phyloP scores from a whole-genome alignment of 371 early-diverging fungal species.

The Umbelopsis sp. region DNA sequence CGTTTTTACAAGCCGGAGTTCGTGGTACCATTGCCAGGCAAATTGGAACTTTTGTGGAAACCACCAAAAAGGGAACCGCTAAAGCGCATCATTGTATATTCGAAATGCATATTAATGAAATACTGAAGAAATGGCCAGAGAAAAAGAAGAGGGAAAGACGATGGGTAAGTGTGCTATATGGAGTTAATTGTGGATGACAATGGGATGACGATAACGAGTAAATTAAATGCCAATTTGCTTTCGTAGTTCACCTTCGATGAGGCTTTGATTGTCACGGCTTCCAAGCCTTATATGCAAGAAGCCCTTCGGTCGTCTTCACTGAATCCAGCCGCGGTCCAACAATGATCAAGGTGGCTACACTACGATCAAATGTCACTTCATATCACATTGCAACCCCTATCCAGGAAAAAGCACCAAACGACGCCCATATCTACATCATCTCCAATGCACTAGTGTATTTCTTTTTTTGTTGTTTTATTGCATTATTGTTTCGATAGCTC shows the following conservation, averaged over 20 bases:
- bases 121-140: slow-evolving; percentile 64
- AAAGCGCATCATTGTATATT: slow-evolving; percentile 63
- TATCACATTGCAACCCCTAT: not conserved
- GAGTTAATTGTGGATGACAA: not conserved
- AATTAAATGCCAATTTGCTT: not conserved
- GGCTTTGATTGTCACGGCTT: slow-evolving; percentile 43
- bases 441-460: not conserved
- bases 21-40: slow-evolving; percentile 55
- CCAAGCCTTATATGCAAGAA: slow-evolving; percentile 61
- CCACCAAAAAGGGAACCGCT: slow-evolving; percentile 47
- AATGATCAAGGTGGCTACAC: not conserved
- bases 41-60: slow-evolving; percentile 59
- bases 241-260: slow-evolving; percentile 65
- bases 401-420: not conserved
- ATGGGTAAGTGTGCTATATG: slow-evolving; percentile 43
- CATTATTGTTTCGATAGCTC: not conserved
- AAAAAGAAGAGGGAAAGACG: slow-evolving; percentile 62
- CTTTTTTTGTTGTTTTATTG: not conserved
- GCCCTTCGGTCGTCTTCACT: slow-evolving; percentile 52
- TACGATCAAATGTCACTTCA: not conserved
- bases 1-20: slow-evolving; percentile 44
- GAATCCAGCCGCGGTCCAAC: not conserved
- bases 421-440: not conserved
- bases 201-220: not conserved
- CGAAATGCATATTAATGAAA: slow-evolving; percentile 60